These are phyloP conservation scores for Trichopus zeylanicus DNA, from an alignment of 116 monocot species.

Conservation along the genomic window DNA sequence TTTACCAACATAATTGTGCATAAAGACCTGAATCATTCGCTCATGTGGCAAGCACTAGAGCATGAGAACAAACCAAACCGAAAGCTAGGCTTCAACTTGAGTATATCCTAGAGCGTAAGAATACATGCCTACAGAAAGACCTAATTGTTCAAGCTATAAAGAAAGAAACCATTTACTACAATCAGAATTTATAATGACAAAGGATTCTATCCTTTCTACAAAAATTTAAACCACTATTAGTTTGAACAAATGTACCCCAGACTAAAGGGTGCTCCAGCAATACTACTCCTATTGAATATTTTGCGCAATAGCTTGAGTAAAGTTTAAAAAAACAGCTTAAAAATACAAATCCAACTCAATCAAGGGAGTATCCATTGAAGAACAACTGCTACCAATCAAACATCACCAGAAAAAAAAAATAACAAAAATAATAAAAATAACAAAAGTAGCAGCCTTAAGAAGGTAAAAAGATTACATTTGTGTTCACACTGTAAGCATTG, in stretches of 20 bases:
- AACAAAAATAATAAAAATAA: too few species aligned
- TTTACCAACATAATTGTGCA: too few species aligned
- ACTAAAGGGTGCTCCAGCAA: too few species aligned
- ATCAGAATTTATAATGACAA: too few species aligned
- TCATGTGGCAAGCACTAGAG: too few species aligned
- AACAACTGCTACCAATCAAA: neutral
- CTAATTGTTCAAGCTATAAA: too few species aligned
- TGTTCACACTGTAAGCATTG: slow-evolving; percentile 71
- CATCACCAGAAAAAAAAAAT: neutral
- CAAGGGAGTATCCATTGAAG: too few species aligned
- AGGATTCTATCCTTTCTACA: neutral
- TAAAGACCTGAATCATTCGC: too few species aligned
- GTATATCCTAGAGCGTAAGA: neutral
- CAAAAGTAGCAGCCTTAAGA: neutral
- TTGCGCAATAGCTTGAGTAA: too few species aligned
- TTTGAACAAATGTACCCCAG: too few species aligned
- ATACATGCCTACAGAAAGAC: neutral
- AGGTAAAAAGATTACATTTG: slow-evolving; percentile 44
- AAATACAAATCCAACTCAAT: neutral
- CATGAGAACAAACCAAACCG: neutral
- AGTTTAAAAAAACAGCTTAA: too few species aligned
- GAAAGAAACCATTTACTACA: neutral
- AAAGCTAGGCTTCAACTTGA: neutral
- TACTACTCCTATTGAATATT: too few species aligned
- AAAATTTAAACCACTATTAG: neutral